Percentiles rank a stretch among this genome's conserved stretches.
Conservation (phyloP, 768 basidiomycete species). For the Boletus pseudopeckii region DNA sequence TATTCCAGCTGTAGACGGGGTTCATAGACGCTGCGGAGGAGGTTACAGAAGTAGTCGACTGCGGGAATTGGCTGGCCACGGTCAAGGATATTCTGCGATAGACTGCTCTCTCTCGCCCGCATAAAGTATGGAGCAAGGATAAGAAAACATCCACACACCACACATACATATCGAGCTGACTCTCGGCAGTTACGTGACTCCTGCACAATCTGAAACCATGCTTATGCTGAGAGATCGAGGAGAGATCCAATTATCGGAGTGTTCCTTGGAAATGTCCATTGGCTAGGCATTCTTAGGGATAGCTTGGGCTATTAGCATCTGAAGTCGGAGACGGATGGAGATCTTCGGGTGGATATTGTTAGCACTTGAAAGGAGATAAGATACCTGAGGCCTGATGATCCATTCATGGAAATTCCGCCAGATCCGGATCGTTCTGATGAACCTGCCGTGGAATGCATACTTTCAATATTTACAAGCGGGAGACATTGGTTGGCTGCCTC, state of each 20-base stretch:
- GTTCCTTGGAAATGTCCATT: not conserved
- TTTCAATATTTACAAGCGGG: not conserved
- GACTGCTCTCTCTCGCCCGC: not conserved
- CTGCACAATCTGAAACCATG: not conserved
- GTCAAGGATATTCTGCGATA: not conserved
- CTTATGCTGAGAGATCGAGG: not conserved
- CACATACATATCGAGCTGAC: too few species aligned
- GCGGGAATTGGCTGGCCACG: not conserved
- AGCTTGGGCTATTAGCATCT: not conserved
- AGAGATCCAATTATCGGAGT: not conserved
- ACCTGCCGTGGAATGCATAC: not conserved
- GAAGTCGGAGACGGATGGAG: not conserved
- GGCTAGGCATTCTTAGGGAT: not conserved
- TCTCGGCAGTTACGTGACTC: not conserved
- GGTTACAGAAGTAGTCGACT: not conserved
- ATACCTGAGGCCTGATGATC: not conserved
- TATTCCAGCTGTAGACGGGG: not conserved
- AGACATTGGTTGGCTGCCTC: not conserved
- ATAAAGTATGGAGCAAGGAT: not conserved
- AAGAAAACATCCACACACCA: not conserved
- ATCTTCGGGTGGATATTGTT: not conserved
- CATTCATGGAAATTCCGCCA: not conserved
- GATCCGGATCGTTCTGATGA: not conserved
- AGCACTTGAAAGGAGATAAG: not conserved
- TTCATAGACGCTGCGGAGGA: not conserved